Base-by-base conservation (phyloP, 2,329 filamentous ascomycete genomes). In the Nannizziopsis barbatae region DNA sequence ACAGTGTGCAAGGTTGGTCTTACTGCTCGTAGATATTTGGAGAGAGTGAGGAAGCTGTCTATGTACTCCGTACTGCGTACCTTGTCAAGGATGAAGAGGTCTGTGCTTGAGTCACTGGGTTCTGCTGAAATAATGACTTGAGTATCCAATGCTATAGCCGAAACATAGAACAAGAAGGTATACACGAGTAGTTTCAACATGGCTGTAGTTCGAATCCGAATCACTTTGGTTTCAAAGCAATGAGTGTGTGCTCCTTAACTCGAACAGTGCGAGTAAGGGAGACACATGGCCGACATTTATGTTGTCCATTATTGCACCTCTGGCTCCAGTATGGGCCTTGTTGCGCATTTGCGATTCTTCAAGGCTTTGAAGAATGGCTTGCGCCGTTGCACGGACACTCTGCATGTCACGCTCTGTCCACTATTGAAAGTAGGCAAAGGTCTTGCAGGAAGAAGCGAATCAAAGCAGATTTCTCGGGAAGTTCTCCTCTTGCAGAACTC, bases 131-230 rank as follows among this genome's bases (percentile, higher is more conserved):
- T 17, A 14, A n/a, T 22, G 31, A 35, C 35, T 17, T 43, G 49
- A 14, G 42, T 12, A 17, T 43, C 49, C 6, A 50, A 17, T 5
- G 42, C 44, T 15, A 15, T 22, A 10, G 43, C 49, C 5, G 17
- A 43, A 8, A 50, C 30, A 36, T 36, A 30, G 47, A 45, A 30
- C 41, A 22, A 42, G 31, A 50, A 42, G 41, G 35, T 31, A 20
- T 43, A 33, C 1, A 44, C 39, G 53, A 55, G 44, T 52, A 57
- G 20, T 50, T 38, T 40, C 48, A 54, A 50, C 51, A 56, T 56
- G 52, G 52, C 41, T 51, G 31, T 47, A 41, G 49, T 15, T 27
- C 14, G 9, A 43, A 15, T 10, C 6, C 17, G 15, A 18, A 31
- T 15, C 1, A 32, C 20, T 18, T 14, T 31, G 40, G 22, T 42